phyloP scores from a whole-genome alignment of 169 alveolate species.

The Cyclospora cayetanensis region DNA sequence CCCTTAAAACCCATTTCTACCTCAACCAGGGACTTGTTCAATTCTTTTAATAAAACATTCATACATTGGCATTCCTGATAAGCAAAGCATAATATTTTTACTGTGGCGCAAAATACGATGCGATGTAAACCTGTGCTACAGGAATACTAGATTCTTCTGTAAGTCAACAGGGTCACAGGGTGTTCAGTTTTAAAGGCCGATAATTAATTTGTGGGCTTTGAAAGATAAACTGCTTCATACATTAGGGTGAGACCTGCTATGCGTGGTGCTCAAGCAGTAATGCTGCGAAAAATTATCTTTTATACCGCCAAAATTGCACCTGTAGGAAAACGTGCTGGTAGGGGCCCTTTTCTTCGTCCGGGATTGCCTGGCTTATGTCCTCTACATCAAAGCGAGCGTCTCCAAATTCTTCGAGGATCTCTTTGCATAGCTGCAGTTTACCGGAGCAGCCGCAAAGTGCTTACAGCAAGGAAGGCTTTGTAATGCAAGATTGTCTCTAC shows the following conservation, averaged over 20 bases:
- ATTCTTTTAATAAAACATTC: slow-evolving; percentile 88
- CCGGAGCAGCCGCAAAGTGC: background rate
- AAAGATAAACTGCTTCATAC: no score
- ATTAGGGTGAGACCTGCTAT: no score
- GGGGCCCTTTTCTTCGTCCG: slow-evolving; percentile 92
- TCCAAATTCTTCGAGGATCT: slow-evolving; percentile 86
- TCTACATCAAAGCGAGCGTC: slow-evolving; percentile 88
- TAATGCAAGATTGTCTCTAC: no score
- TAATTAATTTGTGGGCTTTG: no score
- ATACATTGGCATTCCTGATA: slow-evolving; percentile 84
- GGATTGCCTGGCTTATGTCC: slow-evolving; percentile 86
- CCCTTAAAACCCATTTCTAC: slow-evolving; percentile 95
- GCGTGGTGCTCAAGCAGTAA: no score
- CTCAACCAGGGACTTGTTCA: slow-evolving; percentile 86
- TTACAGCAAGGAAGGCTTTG: background rate
- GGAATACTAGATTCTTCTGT: no score
- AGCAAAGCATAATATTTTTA: background rate
- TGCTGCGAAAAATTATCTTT: background rate
- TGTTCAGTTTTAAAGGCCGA: no score
- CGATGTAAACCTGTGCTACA: no score
- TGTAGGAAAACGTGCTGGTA: slow-evolving; percentile 93
- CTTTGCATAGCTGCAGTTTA: slow-evolving; percentile 85
- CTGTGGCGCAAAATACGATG: no score
- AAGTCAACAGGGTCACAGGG: no score
- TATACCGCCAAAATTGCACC: slow-evolving; percentile 87